These are phyloP conservation scores for Aspergillus awamori DNA, from an alignment of 2,329 filamentous ascomycete species.

Conservation along the genomic window DNA sequence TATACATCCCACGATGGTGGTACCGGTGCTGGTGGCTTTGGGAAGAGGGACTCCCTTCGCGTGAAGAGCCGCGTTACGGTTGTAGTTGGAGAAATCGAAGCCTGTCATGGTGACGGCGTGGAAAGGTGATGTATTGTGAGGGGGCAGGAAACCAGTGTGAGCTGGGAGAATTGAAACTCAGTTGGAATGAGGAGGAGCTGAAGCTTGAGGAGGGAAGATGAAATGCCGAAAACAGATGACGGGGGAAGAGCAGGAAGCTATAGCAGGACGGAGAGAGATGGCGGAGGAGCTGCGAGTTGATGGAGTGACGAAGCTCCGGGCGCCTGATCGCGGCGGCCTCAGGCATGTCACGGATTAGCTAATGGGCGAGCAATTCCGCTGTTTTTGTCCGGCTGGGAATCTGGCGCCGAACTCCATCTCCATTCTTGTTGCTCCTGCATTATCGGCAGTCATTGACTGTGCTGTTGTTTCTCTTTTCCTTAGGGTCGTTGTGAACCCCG, in stretches of 20 bases:
- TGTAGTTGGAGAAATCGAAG: conserved; percentile 99
- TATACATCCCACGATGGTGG: conserved; percentile 96
- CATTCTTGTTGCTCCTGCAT: not conserved
- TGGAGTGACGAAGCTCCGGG: conserved; percentile 49
- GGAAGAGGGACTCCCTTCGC: conserved; percentile 91
- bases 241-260: not conserved
- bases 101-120: conserved; percentile 72
- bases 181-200: not conserved
- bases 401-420: not conserved
- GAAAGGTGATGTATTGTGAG: conserved; percentile 24
- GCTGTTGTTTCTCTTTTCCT: conserved; percentile 4
- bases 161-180: not conserved
- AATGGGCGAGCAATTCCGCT: conserved; percentile 18
- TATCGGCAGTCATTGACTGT: conserved; percentile 1
- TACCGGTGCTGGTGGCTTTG: conserved; percentile 97
- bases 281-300: conserved; percentile 32
- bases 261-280: conserved; percentile 28
- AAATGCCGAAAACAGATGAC: conserved; percentile 1
- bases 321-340: conserved; percentile 36
- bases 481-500: conserved; percentile 14
- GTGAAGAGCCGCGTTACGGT: conserved; percentile 95
- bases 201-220: conserved; percentile 2
- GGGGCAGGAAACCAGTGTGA: conserved; percentile 13
- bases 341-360: conserved; percentile 17
- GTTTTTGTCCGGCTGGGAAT: conserved; percentile 23